Evolutionary conservation across 2,329 filamentous ascomycete species (phyloP).

Genomic region (Myriosclerotinia curreyana): DNA sequence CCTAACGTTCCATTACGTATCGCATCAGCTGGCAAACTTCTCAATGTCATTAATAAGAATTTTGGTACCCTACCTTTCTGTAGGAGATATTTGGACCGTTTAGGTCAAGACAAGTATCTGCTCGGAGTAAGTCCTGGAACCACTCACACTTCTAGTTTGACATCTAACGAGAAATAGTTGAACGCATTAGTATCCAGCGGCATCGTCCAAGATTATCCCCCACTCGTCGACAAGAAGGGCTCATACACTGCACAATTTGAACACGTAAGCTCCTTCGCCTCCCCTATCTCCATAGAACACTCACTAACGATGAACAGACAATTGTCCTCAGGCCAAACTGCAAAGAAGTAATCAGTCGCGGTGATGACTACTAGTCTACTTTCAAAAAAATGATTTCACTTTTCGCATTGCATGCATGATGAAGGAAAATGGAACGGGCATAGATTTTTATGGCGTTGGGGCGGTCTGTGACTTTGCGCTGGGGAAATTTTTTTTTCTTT

Average conservation of each 20-base stretch:
- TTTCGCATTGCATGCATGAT: constrained; percentile 16
- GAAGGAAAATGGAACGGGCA: constrained; percentile 2
- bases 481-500: not conserved
- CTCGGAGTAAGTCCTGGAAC: constrained; percentile 63
- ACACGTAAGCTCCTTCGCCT: constrained; percentile 59
- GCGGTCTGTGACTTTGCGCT: not conserved
- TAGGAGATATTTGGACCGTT: constrained; percentile 81
- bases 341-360: constrained; percentile 84
- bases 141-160: not conserved
- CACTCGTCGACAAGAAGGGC: constrained; percentile 86
- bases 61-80: constrained; percentile 92
- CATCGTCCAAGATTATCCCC: constrained; percentile 87
- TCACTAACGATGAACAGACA: constrained; percentile 57
- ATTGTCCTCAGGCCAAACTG: constrained; percentile 73
- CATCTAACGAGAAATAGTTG: constrained; percentile 52
- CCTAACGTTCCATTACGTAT: constrained; percentile 73
- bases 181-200: constrained; percentile 81
- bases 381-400: constrained; percentile 1
- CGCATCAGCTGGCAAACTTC: constrained; percentile 77
- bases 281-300: not conserved
- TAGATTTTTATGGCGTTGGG: constrained; percentile 15
- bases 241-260: constrained; percentile 94
- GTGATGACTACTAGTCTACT: constrained; percentile 69
- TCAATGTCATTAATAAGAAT: constrained; percentile 92
- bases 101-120: constrained; percentile 94